A percentile compares a stretch with the other conserved stretches of the same genome.
Evolutionary conservation across 75 land plant species (phyloP).

Genomic region (Pinus tabuliformis): DNA sequence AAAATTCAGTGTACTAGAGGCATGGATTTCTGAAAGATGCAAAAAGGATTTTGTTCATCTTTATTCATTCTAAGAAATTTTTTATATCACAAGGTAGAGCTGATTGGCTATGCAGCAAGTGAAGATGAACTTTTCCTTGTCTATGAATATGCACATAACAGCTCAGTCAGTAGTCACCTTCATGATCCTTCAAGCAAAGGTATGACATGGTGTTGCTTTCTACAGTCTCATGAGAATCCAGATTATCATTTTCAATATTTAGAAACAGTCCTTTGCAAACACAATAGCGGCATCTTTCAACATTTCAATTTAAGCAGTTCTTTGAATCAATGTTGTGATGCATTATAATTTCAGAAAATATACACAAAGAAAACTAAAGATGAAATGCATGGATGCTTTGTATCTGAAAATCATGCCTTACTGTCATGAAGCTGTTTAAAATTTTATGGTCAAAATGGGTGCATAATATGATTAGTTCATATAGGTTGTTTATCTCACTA

Average conservation of each 20-base stretch:
- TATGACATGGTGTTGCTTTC: constrained; percentile 5
- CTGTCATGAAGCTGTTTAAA: neutral
- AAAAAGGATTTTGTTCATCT: neutral
- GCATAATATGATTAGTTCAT: neutral
- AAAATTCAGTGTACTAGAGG: neutral
- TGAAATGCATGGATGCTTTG: neutral
- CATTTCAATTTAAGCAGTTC: neutral
- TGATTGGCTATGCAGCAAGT: constrained; percentile 52
- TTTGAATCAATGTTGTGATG: neutral
- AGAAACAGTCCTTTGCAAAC: too few species aligned
- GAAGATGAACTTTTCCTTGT: constrained; percentile 63
- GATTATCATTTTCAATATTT: neutral
- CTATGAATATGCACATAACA: constrained; percentile 59
- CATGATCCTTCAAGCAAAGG: constrained; percentile 55
- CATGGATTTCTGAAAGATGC: constrained; percentile 3
- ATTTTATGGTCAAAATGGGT: neutral
- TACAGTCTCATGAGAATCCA: neutral
- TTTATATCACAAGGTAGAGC: constrained; percentile 46
- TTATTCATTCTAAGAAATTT: neutral
- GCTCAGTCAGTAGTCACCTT: constrained; percentile 60
- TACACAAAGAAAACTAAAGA: neutral
- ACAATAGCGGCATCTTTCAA: neutral
- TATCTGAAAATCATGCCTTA: neutral
- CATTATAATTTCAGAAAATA: neutral
- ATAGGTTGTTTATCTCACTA: too few species aligned